These are phyloP conservation scores for Lentithecium fluviatile DNA, from an alignment of 495 filamentous ascomycete genomes.

Conservation along the genomic window DNA sequence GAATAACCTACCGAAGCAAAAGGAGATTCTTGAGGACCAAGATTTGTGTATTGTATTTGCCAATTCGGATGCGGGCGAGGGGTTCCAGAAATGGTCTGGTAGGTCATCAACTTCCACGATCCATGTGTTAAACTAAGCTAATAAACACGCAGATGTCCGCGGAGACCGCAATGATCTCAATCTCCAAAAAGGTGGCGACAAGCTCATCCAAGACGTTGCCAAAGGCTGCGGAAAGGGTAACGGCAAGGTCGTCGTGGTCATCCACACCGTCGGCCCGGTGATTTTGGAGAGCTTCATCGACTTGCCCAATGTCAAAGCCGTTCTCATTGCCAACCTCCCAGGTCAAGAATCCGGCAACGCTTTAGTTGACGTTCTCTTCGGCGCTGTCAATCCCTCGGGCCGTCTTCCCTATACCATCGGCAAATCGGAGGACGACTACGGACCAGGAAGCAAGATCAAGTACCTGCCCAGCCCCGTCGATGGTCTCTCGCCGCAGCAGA, in stretches of 20 bases:
- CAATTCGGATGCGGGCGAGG: conserved; percentile 64
- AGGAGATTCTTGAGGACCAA: conserved; percentile 50
- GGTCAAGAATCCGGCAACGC: conserved; percentile 89
- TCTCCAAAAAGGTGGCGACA: conserved; percentile 74
- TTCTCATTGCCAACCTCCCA: conserved; percentile 83
- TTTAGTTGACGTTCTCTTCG: conserved; percentile 79
- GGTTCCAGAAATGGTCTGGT: conserved; percentile 52
- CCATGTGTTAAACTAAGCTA: neutral
- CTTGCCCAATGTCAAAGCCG: conserved; percentile 71
- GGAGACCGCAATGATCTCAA: conserved; percentile 84
- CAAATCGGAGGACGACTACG: conserved; percentile 77
- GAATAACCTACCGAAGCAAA: conserved; percentile 53
- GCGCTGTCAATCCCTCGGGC: conserved; percentile 80
- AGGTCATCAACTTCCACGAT: neutral
- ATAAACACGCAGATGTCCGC: conserved; percentile 52
- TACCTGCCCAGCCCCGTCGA: conserved; percentile 63
- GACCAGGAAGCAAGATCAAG: conserved; percentile 70
- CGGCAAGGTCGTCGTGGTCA: conserved; percentile 73
- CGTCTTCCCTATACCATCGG: conserved; percentile 89
- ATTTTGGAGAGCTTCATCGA: conserved; percentile 83
- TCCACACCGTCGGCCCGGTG: conserved; percentile 91
- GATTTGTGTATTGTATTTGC: conserved; percentile 68
- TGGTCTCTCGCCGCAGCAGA: conserved; percentile 70
- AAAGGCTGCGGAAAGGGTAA: conserved; percentile 64
- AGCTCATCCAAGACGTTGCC: conserved; percentile 69